Evolutionary conservation across 2,329 filamentous ascomycete species (phyloP).

Genomic region (Elsinoe fawcettii): DNA sequence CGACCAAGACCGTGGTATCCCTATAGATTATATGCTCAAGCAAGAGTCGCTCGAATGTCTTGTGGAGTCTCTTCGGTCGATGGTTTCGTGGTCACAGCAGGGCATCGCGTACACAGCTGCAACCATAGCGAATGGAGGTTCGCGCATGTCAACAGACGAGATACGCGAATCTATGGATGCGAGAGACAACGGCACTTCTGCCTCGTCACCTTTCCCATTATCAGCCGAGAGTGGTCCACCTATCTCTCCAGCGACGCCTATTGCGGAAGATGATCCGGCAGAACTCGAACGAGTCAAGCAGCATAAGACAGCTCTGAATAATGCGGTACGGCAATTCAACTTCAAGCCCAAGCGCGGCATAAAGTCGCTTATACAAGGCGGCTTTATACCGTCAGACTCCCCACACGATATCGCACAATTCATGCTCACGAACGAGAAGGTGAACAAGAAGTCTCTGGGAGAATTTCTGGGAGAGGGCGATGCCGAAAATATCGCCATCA

Average conservation of each 20-base stretch:
- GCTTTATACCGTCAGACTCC: constrained; percentile 73
- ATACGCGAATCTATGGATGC: constrained; percentile 71
- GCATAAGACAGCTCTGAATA: constrained; percentile 82
- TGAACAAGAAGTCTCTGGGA: constrained; percentile 88
- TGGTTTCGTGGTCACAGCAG: constrained; percentile 88
- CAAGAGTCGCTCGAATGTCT: constrained; percentile 80
- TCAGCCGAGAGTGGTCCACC: constrained; percentile 41
- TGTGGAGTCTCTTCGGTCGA: constrained; percentile 77
- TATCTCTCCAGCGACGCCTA: constrained; percentile 32
- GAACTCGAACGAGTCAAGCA: constrained; percentile 94
- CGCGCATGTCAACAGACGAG: constrained; percentile 50
- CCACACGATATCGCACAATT: constrained; percentile 81
- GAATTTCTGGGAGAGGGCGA: constrained; percentile 95
- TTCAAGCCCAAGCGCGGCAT: constrained; percentile 95
- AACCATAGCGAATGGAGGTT: constrained; percentile 30
- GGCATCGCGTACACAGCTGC: constrained; percentile 44
- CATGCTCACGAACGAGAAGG: constrained; percentile 67
- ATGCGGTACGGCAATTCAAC: constrained; percentile 87
- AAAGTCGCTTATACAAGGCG: constrained; percentile 72
- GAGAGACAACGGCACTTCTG: constrained; percentile 49
- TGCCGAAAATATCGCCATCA: constrained; percentile 85
- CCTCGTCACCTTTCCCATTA: constrained; percentile 34
- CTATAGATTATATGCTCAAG: constrained; percentile 86
- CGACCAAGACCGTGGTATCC: constrained; percentile 52
- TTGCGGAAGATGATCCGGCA: constrained; percentile 76